Conservation (phyloP, 768 basidiomycete species). For the Phlebiopsis flavidoalba region DNA sequence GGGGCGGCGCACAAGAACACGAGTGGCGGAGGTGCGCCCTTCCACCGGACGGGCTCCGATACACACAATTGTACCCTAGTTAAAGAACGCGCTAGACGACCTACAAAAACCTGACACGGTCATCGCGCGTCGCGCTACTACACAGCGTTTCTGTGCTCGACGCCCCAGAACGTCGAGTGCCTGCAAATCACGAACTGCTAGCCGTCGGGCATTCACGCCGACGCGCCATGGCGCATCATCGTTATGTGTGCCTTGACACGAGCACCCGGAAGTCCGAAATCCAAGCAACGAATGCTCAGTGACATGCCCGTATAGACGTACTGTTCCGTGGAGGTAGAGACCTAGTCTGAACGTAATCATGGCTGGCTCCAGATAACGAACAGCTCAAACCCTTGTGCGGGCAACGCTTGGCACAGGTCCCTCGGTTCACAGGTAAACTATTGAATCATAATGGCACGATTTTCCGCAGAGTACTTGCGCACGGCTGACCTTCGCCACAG, state of each 20-base stretch:
- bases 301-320: slow-evolving; percentile 90
- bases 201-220: slow-evolving; percentile 64
- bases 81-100: not conserved
- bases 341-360: not conserved
- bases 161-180: slow-evolving; percentile 69
- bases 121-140: slow-evolving; percentile 59
- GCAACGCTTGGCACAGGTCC: slow-evolving; percentile 54
- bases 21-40: slow-evolving; percentile 45
- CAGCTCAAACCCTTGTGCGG: too few relatives aligned
- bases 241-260: slow-evolving; percentile 65
- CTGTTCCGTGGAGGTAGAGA: slow-evolving; percentile 83
- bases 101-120: not conserved
- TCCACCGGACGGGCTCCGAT: too few relatives aligned
- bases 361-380: too few relatives aligned
- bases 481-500: slow-evolving; percentile 93
- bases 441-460: slow-evolving; percentile 94
- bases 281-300: slow-evolving; percentile 81
- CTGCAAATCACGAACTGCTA: slow-evolving; percentile 83
- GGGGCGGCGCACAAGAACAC: slow-evolving; percentile 69
- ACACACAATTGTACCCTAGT: too few relatives aligned
- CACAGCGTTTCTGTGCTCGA: slow-evolving; percentile 78
- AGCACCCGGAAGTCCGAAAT: slow-evolving; percentile 81
- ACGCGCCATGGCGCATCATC: slow-evolving; percentile 58
- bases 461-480: slow-evolving; percentile 90
- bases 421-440: slow-evolving; percentile 97